Percentiles rank a stretch among this genome's conserved stretches.
These are phyloP conservation scores for Aspergillus fumigatiaffinis DNA, from an alignment of 2,329 filamentous ascomycete genomes.

Conservation along the genomic window DNA sequence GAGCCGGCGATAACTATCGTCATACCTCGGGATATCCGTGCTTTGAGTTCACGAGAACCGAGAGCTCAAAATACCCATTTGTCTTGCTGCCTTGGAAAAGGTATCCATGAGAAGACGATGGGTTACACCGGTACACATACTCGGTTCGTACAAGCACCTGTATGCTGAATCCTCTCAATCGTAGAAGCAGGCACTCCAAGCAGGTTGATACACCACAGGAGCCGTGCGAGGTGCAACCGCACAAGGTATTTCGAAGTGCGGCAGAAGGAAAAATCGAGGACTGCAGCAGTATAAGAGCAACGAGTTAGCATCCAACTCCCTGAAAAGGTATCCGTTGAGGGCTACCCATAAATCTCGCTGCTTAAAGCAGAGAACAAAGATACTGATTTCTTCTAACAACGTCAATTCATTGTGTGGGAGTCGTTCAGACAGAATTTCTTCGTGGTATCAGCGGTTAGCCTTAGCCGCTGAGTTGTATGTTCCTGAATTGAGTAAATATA, in stretches of 20 bases:
- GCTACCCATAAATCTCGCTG: not conserved
- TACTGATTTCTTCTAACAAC: not conserved
- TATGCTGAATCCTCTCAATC: not conserved
- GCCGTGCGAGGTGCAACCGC: not conserved
- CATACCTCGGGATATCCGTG: not conserved
- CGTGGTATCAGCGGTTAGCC: too few species aligned
- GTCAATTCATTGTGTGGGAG: too few species aligned
- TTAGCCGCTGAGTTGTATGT: too few species aligned
- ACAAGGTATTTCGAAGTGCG: not conserved
- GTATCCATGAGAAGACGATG: not conserved
- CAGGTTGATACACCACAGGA: not conserved
- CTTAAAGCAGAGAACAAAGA: conserved; percentile 1
- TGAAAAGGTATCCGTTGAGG: not conserved
- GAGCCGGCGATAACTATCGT: too few species aligned
- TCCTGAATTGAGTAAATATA: too few species aligned
- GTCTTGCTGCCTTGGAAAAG: too few species aligned
- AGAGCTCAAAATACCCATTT: too few species aligned
- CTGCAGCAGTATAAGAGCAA: not conserved
- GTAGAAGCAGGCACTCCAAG: not conserved
- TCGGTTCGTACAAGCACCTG: not conserved
- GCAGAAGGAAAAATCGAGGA: not conserved
- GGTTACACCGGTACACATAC: not conserved
- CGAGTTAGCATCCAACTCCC: not conserved
- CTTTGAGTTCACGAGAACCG: not conserved
- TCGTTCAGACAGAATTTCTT: too few species aligned